Base-by-base conservation (phyloP, 495 filamentous ascomycete genomes). In the Penicillium crystallinum region DNA sequence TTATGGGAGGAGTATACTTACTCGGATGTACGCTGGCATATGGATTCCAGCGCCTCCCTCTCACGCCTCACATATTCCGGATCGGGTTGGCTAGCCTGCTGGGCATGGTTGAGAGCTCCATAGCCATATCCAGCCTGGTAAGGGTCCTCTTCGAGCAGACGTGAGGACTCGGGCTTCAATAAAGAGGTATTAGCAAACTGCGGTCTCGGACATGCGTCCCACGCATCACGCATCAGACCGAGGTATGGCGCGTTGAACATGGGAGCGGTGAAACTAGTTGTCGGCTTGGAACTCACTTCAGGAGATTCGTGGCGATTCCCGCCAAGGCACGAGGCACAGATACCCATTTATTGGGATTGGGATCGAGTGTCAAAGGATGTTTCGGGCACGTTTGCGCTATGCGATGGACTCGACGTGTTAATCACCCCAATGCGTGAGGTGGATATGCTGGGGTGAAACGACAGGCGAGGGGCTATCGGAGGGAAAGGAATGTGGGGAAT, bases 21-120 rank as follows among this genome's bases (percentile, higher is more conserved):
- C 77, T 79, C 77, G 8, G 77, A 80, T 23, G 77, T 75, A 36
- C 70, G 61, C 52, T 79, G 76, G 58, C 76, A 78, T 54, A 80
- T 80, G 5, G 72, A 73, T 56, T 79, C 74, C 30, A 79, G 60
- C 1, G 76, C 77, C 61, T 80, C 77, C 19, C 74, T 65, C 53
- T 80, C 77, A 36, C 73, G 73, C 52, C 70, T 74, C 53, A 76
- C 62, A 49, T 72, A 70, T 54, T 76, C 75, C 37, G 75, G 65
- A 64, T 80, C 76, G 14, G 74, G 70, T 30, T 77, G 73, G 54
- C 74, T 68, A 7, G 55, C 54, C 37, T 71, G 66, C 19, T 71
- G 72, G 21, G 64, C 56, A 38, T 71, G 61, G 42, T 67, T 70
- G 27, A 75, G 68, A 5, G 71, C 69, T 14, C 70, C 68, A 44